Conservation (phyloP, 1,284 basidiomycete species). For the Moesziomyces parantarcticus region DNA sequence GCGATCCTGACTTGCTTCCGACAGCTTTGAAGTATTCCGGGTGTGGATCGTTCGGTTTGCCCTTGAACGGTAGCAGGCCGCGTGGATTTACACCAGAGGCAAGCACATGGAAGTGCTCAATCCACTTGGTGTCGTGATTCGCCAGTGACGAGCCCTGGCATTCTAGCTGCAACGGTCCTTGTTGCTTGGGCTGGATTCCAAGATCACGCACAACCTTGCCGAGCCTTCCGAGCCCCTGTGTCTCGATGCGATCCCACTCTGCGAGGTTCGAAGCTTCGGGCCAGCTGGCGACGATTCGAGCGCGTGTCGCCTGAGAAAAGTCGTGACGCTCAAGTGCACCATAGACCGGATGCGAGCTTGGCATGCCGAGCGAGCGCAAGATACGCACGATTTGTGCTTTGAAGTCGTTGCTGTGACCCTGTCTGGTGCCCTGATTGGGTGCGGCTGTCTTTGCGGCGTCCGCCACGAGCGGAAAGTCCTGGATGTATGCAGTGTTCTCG, state of each 20-base stretch:
- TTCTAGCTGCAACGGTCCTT: slow-evolving; percentile 29
- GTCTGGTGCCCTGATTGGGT: neutral
- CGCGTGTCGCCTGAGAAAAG: slow-evolving; percentile 28
- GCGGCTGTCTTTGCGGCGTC: neutral
- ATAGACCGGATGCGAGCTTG: slow-evolving; percentile 36
- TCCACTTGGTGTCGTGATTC: slow-evolving; percentile 57
- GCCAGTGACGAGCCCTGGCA: slow-evolving; percentile 63
- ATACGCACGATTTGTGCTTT: slow-evolving; percentile 42
- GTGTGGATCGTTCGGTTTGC: slow-evolving; percentile 27
- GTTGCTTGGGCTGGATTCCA: slow-evolving; percentile 7
- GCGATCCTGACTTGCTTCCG: neutral
- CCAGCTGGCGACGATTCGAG: slow-evolving; percentile 55
- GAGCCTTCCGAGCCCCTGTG: slow-evolving; percentile 55
- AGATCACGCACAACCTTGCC: slow-evolving; percentile 45
- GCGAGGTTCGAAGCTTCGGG: slow-evolving; percentile 31
- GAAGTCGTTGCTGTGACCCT: slow-evolving; percentile 25
- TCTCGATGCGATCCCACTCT: slow-evolving; percentile 59
- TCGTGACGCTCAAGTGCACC: slow-evolving; percentile 32
- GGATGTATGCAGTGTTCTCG: slow-evolving; percentile 62
- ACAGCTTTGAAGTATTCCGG: slow-evolving; percentile 18
- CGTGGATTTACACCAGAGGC: slow-evolving; percentile 46
- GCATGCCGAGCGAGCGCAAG: slow-evolving; percentile 50
- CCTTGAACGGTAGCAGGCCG: slow-evolving; percentile 40
- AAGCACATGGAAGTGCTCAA: slow-evolving; percentile 62
- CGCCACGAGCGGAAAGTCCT: slow-evolving; percentile 55